These are phyloP conservation scores for Gastrolobium villosum DNA, from an alignment of 306 rosid genomes.

Conservation along the genomic window DNA sequence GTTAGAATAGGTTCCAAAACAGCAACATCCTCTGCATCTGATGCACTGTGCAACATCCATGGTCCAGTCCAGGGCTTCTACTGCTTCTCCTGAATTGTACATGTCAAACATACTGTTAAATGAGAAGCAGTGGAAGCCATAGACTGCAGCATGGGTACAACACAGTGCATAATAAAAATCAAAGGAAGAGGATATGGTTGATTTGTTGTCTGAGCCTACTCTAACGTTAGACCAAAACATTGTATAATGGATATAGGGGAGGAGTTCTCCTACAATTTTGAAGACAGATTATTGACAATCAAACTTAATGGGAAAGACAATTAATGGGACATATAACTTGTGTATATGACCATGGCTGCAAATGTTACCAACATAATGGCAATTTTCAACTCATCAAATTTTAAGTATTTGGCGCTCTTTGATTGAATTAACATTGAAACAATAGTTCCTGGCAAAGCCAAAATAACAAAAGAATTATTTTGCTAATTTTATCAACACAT, in stretches of 20 bases:
- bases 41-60: no score
- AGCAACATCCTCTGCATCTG: no score
- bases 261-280: slow-evolving; percentile 60
- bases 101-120: no score
- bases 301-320: slow-evolving; percentile 60
- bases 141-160: no score
- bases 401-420: not conserved
- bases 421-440: slow-evolving; percentile 43
- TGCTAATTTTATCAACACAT: slow-evolving; percentile 14
- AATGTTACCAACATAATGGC: not conserved
- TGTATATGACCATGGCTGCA: not conserved
- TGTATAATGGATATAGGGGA: slow-evolving; percentile 59
- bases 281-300: slow-evolving; percentile 58
- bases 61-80: no score
- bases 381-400: slow-evolving; percentile 7
- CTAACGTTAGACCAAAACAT: no score
- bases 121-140: no score
- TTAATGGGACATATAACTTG: slow-evolving; percentile 59
- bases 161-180: no score
- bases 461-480: slow-evolving; percentile 30
- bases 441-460: slow-evolving; percentile 26
- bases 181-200: no score
- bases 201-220: no score
- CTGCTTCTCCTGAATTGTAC: no score
- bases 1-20: no score